Conservation (phyloP, 768 basidiomycete genomes). For the Lyophyllum semitale region DNA sequence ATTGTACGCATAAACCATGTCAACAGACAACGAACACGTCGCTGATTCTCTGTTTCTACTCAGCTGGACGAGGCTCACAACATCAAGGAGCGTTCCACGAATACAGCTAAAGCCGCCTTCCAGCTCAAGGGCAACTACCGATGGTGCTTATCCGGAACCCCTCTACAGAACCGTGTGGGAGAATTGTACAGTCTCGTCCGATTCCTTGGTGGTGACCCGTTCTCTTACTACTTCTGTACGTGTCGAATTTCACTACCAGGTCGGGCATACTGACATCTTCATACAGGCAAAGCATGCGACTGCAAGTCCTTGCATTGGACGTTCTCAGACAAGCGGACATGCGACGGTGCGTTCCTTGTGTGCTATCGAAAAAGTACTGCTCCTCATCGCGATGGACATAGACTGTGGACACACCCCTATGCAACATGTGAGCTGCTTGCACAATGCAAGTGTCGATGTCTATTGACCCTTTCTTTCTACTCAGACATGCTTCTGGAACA, state of each 20-base stretch:
- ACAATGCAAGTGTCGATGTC: not conserved
- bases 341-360: slow-evolving; percentile 62
- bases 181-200: slow-evolving; percentile 94
- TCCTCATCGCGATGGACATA: slow-evolving; percentile 24
- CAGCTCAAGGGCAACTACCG: slow-evolving; percentile 77
- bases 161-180: slow-evolving; percentile 97
- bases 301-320: slow-evolving; percentile 97
- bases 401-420: slow-evolving; percentile 86
- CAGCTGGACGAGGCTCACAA: slow-evolving; percentile 97
- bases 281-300: slow-evolving; percentile 79
- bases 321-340: slow-evolving; percentile 79
- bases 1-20: slow-evolving; percentile 47
- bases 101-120: slow-evolving; percentile 97
- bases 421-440: slow-evolving; percentile 62
- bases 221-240: slow-evolving; percentile 90
- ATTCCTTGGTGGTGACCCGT: slow-evolving; percentile 92
- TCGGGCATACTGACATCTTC: not conserved
- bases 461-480: slow-evolving; percentile 5
- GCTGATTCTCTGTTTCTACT: not conserved
- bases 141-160: slow-evolving; percentile 98
- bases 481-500: slow-evolving; percentile 95
- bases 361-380: not conserved
- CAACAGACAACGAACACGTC: not conserved
- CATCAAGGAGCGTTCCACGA: slow-evolving; percentile 93
- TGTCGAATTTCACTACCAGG: not conserved